phyloP scores from a whole-genome alignment of 106 monocot genomes.

The Phalaenopsis equestris region DNA sequence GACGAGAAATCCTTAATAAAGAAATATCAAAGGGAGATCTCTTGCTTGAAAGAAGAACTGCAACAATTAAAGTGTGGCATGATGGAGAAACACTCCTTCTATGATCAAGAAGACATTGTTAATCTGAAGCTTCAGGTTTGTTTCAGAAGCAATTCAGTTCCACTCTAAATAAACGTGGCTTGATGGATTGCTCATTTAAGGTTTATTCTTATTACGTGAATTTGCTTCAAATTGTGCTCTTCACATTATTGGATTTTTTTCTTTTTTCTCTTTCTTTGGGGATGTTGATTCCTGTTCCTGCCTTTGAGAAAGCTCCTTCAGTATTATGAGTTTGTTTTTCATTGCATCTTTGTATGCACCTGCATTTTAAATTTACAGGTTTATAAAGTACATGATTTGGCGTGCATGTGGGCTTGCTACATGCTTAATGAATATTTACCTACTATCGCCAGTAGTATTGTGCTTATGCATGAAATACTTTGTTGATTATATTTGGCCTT shows the following conservation, averaged over 20 bases:
- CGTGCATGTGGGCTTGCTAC: no score
- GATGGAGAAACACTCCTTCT: constrained; percentile 48
- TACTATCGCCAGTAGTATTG: no score
- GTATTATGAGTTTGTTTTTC: no score
- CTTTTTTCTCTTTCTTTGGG: background rate
- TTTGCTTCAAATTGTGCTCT: background rate
- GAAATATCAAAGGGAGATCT: constrained; percentile 94
- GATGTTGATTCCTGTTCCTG: background rate
- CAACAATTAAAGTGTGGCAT: constrained; percentile 84
- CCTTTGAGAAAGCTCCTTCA: background rate
- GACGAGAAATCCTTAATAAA: constrained; percentile 98
- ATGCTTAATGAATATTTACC: no score
- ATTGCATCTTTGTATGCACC: no score
- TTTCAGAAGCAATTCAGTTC: background rate
- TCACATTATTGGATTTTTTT: background rate
- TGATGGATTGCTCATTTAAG: background rate
- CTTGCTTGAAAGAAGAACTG: constrained; percentile 75
- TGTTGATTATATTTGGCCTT: no score
- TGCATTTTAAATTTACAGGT: no score
- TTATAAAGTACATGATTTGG: no score
- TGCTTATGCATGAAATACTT: no score
- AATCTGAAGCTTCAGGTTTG: constrained; percentile 87
- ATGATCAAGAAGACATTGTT: constrained; percentile 84
- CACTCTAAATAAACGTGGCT: background rate
- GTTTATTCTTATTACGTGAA: background rate